Evolutionary conservation across 805 yeast genomes (phyloP), one percentile per base, ranked within the genome.

Genomic region (Nakazawaea wickerhamii): DNA sequence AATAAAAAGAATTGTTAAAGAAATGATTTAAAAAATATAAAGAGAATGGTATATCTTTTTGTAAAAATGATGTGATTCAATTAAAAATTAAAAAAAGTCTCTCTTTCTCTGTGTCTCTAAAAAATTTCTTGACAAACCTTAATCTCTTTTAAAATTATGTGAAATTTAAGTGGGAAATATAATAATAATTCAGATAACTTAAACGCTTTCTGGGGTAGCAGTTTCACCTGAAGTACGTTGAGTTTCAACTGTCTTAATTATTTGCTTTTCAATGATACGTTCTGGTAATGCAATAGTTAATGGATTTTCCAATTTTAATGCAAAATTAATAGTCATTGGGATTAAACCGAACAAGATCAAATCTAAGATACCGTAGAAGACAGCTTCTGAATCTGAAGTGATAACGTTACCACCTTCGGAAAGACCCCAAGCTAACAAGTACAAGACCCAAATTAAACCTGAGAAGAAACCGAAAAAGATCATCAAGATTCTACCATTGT

Each of bases 341-440:
- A 38, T 5, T 6, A 38, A 21, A 4, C 41, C 64, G 54, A 73
- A 74, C 43, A 63, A 58, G 34, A 71, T 50, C 36, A 72, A 48
- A 53, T 74, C 79, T 48, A 75, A 63, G 34, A 73, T 56, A 63
- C 80, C 80, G 51, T 70, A 71, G 60, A 73, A 75, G 15, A 67
- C 75, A 43, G 74, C 71, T 54, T 73, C 79, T n/a, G 73, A 63
- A 51, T 71, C 77, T 34, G 77, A 75, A 49, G 69, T 71, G 46
- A 75, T 73, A 30, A 57, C 65, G 52, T 74, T 74, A 59, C 78
- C 79, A 67, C 79, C 80, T 51, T 74, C 79, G 53, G 66, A 58
- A 44, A 75, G 58, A 55, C 73, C 79, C 77, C 77, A 75, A 40
- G 59, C 54, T 41, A 75, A 57, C 30, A 74, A 70, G 53, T 72